A percentile compares a stretch with the other conserved stretches of the same genome.
Conservation (phyloP, 2,329 filamentous ascomycete genomes). For the Trichoderma koningiopsis region DNA sequence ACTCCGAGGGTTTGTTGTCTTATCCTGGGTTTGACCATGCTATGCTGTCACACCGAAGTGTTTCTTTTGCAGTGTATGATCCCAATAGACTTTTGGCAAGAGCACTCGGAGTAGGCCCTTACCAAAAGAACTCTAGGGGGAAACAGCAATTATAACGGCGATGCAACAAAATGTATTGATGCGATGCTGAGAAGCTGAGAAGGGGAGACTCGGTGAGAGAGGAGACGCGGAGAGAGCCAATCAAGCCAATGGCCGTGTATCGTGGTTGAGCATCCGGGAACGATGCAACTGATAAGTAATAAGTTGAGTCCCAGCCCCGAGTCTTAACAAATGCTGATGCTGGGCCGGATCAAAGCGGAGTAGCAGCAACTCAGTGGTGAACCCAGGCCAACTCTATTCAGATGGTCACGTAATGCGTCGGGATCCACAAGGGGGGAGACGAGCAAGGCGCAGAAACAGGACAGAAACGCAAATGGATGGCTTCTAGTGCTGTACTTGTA, state of each 20-base stretch:
- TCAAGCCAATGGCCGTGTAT: not conserved
- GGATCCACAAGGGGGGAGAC: not conserved
- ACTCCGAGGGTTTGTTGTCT: constrained; percentile 47
- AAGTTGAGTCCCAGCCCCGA: not conserved
- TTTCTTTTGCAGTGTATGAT: not conserved
- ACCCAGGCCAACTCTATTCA: constrained; percentile 12
- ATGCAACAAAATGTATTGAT: not conserved
- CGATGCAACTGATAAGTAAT: not conserved
- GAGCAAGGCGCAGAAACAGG: not conserved
- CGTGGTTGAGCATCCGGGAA: constrained; percentile 5
- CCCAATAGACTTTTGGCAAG: constrained; percentile 11
- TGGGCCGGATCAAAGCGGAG: constrained; percentile 5
- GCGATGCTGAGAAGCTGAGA: not conserved
- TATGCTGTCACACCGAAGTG: constrained; percentile 19
- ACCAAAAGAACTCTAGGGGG: constrained; percentile 11
- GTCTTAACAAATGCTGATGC: not conserved
- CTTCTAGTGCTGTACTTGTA: not conserved
- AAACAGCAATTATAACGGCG: not conserved
- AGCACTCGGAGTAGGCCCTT: constrained; percentile 6
- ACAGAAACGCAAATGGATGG: not conserved
- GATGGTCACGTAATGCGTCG: constrained; percentile 17
- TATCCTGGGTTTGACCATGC: constrained; percentile 52
- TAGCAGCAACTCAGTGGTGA: constrained; percentile 5
- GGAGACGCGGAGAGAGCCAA: not conserved
- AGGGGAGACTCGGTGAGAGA: not conserved